Conservation (phyloP, 306 rosid genomes). For the Quercus glauca region DNA sequence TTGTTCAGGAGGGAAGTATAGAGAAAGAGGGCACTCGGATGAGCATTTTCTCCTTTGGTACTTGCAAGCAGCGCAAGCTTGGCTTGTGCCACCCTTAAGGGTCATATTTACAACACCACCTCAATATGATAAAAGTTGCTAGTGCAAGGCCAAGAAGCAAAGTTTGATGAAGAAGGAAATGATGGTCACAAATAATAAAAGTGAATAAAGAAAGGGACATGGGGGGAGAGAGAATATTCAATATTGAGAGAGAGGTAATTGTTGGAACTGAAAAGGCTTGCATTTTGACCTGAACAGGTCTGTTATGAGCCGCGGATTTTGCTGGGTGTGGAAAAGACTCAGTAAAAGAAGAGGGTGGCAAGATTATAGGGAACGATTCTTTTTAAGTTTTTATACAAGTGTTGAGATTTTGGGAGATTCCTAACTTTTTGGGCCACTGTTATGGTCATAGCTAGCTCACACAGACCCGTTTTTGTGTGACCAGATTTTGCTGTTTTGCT, state of each 20-base stretch:
- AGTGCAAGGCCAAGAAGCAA: conserved; percentile 1
- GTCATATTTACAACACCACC: conserved; percentile 45
- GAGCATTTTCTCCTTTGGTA: conserved; percentile 67
- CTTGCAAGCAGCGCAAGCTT: conserved; percentile 82
- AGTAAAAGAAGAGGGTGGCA: conserved; percentile 32
- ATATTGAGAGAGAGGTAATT: neutral
- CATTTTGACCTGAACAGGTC: conserved; percentile 11
- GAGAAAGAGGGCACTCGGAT: conserved; percentile 60
- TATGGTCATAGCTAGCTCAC: conserved; percentile 8
- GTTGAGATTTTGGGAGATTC: conserved; percentile 20
- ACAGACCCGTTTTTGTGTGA: too few relatives aligned
- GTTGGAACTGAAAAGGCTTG: conserved; percentile 11
- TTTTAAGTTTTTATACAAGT: conserved; percentile 24
- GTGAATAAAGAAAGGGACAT: conserved; percentile 7
- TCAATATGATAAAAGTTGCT: neutral
- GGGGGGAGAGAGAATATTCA: neutral
- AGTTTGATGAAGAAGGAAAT: neutral
- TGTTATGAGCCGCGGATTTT: conserved; percentile 21
- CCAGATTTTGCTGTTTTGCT: too few relatives aligned
- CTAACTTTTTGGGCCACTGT: conserved; percentile 29
- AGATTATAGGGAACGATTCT: conserved; percentile 23
- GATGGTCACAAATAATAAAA: neutral
- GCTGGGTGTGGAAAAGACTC: conserved; percentile 33
- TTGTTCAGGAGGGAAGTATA: conserved; percentile 72
- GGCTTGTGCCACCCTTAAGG: conserved; percentile 64